Percentiles rank a stretch among this genome's conserved stretches.
phyloP scores from a whole-genome alignment of 805 yeast genomes.

The Yarrowia sp. region DNA sequence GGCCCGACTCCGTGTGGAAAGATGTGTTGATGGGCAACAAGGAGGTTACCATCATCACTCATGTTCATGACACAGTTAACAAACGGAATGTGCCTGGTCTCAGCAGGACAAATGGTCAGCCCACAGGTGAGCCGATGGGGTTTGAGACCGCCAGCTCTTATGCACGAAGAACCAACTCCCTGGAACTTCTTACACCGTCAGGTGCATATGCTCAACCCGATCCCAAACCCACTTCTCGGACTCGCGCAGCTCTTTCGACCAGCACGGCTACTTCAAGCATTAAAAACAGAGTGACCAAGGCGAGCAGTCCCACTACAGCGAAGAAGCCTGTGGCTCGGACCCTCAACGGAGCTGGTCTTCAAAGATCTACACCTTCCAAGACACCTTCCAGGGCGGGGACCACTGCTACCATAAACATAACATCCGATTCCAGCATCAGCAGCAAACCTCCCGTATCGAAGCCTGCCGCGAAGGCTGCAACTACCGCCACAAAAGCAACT shows the following conservation, averaged over 20 bases:
- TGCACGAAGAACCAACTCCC: background rate
- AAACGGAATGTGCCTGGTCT: background rate
- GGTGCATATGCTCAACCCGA: background rate
- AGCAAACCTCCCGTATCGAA: background rate
- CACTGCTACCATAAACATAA: background rate
- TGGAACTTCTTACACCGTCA: background rate
- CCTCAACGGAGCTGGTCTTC: background rate
- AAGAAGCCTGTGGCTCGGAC: background rate
- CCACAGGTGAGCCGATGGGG: background rate
- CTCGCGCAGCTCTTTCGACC: background rate
- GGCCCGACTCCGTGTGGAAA: conserved; percentile 55
- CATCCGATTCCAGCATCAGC: background rate
- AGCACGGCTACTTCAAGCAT: background rate
- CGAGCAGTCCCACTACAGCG: background rate
- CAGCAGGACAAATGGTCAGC: background rate
- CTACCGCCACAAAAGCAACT: background rate
- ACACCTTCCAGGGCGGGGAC: background rate
- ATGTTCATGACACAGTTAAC: background rate
- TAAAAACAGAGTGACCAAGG: background rate
- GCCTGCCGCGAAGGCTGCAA: background rate
- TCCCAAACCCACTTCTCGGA: conserved; percentile 6
- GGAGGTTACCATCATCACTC: conserved; percentile 30
- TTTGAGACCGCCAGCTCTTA: background rate
- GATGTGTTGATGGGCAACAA: conserved; percentile 43
- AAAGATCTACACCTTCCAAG: background rate